phyloP scores from a whole-genome alignment of 352 stramenopile species.

The Pythium dissotocum region DNA sequence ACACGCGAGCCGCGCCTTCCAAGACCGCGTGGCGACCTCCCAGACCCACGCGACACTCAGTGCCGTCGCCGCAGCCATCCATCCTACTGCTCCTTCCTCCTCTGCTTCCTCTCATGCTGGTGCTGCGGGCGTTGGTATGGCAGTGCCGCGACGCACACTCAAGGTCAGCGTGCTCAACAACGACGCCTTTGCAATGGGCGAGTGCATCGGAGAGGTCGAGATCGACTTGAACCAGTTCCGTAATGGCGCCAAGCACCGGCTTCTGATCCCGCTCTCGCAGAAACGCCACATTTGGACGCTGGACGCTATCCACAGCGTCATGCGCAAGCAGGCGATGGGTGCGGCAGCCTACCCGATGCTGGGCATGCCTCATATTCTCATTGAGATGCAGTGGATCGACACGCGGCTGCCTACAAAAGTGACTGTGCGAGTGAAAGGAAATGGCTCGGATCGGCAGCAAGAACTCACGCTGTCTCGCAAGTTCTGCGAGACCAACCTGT shows the following conservation, averaged over 20 bases:
- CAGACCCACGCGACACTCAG: slow-evolving; percentile 14
- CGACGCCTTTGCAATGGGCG: slow-evolving; percentile 48
- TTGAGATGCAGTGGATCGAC: slow-evolving; percentile 69
- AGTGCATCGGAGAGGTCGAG: slow-evolving; percentile 54
- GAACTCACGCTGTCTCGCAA: slow-evolving; percentile 30
- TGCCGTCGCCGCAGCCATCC: slow-evolving; percentile 16
- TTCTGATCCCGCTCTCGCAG: slow-evolving; percentile 48
- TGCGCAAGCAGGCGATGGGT: slow-evolving; percentile 46
- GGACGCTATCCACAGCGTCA: slow-evolving; percentile 45
- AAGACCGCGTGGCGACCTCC: slow-evolving; percentile 10
- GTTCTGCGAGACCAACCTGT: slow-evolving; percentile 33
- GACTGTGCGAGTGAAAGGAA: slow-evolving; percentile 36
- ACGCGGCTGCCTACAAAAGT: slow-evolving; percentile 56
- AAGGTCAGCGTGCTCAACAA: slow-evolving; percentile 59
- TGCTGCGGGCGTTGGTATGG: slow-evolving; percentile 15
- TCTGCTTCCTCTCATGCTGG: background rate
- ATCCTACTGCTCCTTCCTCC: background rate
- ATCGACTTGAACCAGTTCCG: slow-evolving; percentile 48
- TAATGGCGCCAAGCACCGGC: slow-evolving; percentile 31
- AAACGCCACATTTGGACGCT: slow-evolving; percentile 53
- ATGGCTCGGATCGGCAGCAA: background rate
- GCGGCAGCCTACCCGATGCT: slow-evolving; percentile 44
- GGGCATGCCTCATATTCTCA: slow-evolving; percentile 43
- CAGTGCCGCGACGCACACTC: slow-evolving; percentile 31
- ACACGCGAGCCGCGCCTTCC: slow-evolving; percentile 17